These are phyloP conservation scores for Eucalyptus fibrosa DNA, from an alignment of 345 rosid species.

Conservation along the genomic window DNA sequence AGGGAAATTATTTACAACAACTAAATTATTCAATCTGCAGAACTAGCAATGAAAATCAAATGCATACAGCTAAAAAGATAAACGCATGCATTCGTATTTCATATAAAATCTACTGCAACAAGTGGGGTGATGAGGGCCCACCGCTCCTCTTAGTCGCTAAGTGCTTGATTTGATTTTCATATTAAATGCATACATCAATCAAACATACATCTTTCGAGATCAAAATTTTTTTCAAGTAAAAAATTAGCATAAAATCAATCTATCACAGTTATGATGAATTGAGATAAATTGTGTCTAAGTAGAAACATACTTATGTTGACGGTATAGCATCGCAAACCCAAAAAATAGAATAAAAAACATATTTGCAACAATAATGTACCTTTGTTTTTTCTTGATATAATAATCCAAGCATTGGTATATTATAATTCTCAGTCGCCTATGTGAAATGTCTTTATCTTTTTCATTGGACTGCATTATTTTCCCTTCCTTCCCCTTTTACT, in stretches of 20 bases:
- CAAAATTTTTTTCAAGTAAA: background rate
- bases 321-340: background rate
- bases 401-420: too few relatives aligned
- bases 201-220: background rate
- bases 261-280: background rate
- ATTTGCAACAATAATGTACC: background rate
- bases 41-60: background rate
- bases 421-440: background rate
- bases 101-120: background rate
- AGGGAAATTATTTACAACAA: background rate
- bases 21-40: background rate
- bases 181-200: background rate
- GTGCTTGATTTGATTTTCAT: background rate
- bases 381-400: background rate
- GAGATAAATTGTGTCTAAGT: background rate
- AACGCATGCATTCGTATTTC: background rate
- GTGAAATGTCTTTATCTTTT: background rate
- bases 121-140: background rate
- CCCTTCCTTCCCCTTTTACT: background rate
- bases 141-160: background rate
- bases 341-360: background rate
- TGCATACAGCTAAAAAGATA: background rate
- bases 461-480: background rate
- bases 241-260: background rate
- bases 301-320: background rate